Percentiles rank a stretch among this genome's conserved stretches.
These are phyloP conservation scores for Lachancea quebecensis DNA, from an alignment of 805 yeast genomes.

Conservation along the genomic window DNA sequence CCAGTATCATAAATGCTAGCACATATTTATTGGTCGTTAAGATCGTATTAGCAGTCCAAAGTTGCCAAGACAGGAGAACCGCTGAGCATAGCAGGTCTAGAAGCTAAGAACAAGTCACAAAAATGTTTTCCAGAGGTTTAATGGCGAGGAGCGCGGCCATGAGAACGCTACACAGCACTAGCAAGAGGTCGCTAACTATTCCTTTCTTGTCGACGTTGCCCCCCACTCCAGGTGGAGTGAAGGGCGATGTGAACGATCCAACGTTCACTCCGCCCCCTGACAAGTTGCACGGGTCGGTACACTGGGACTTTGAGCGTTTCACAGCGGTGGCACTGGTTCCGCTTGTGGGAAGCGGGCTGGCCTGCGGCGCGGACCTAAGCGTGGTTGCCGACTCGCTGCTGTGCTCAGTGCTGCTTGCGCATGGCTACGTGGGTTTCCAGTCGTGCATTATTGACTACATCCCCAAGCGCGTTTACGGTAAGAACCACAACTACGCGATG, in stretches of 20 bases:
- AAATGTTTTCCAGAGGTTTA: constrained; percentile 12
- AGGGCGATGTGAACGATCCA: constrained; percentile 93
- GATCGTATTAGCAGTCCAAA: no score
- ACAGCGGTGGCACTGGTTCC: constrained; percentile 72
- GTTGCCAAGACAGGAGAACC: no score
- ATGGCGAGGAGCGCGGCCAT: constrained; percentile 5
- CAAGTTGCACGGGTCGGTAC: constrained; percentile 74
- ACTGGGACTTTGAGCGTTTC: constrained; percentile 86
- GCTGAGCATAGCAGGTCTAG: no score
- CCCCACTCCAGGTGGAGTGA: constrained; percentile 85
- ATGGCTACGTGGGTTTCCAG: constrained; percentile 80
- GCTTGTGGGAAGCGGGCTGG: constrained; percentile 64
- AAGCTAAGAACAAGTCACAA: neutral
- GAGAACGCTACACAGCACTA: constrained; percentile 24
- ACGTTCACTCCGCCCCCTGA: constrained; percentile 56
- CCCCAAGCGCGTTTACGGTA: constrained; percentile 79
- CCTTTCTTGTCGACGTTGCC: constrained; percentile 53
- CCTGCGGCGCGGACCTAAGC: constrained; percentile 56
- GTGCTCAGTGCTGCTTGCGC: constrained; percentile 60
- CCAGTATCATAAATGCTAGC: no score
- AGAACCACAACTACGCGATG: constrained; percentile 63
- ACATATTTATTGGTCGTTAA: no score
- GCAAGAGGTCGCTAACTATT: constrained; percentile 33
- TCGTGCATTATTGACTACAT: constrained; percentile 91
- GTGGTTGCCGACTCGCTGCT: constrained; percentile 69